These are phyloP conservation scores for Capronia epimyces DNA, from an alignment of 2,329 filamentous ascomycete species.

Conservation along the genomic window DNA sequence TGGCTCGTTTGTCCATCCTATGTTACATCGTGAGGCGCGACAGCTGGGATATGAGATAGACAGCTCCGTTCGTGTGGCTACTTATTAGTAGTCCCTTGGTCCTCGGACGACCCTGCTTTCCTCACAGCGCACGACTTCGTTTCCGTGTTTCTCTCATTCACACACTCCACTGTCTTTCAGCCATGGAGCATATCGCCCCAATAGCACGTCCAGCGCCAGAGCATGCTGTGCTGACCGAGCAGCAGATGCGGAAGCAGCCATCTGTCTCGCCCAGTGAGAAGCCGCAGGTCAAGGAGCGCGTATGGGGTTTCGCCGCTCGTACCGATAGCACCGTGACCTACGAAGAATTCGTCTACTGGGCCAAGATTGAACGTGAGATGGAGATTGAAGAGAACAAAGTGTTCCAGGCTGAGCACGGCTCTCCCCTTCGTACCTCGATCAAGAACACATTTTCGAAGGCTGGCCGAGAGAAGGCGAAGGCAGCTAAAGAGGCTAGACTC, in stretches of 20 bases:
- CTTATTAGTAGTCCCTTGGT: constrained; percentile 8
- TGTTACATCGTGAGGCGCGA: constrained; percentile 18
- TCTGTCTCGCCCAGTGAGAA: constrained; percentile 15
- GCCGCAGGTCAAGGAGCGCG: constrained; percentile 21
- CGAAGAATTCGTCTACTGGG: constrained; percentile 40
- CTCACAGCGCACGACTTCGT: constrained; percentile 9
- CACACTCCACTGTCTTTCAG: constrained; percentile 6
- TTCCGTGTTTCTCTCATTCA: constrained; percentile 10
- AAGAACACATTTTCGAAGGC: constrained; percentile 27
- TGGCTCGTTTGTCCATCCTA: constrained; percentile 8
- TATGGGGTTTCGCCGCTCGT: constrained; percentile 29
- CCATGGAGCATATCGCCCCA: constrained; percentile 21
- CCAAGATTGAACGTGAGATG: constrained; percentile 33
- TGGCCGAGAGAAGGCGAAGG: constrained; percentile 25
- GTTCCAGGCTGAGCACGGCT: constrained; percentile 20
- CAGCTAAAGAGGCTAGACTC: constrained; percentile 18
- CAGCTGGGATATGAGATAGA: constrained; percentile 4
- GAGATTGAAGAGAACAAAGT: constrained; percentile 30
- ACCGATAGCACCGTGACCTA: constrained; percentile 29
- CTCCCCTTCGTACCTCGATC: constrained; percentile 20
- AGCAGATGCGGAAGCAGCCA: constrained; percentile 19
- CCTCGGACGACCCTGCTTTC: constrained; percentile 8
- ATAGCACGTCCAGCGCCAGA: constrained; percentile 20
- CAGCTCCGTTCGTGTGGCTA: constrained; percentile 2
- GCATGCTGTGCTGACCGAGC: constrained; percentile 21